Percentiles rank a stretch among this genome's conserved stretches.
phyloP scores from a whole-genome alignment of 2,329 filamentous ascomycete species.

The Talaromyces sp. region DNA sequence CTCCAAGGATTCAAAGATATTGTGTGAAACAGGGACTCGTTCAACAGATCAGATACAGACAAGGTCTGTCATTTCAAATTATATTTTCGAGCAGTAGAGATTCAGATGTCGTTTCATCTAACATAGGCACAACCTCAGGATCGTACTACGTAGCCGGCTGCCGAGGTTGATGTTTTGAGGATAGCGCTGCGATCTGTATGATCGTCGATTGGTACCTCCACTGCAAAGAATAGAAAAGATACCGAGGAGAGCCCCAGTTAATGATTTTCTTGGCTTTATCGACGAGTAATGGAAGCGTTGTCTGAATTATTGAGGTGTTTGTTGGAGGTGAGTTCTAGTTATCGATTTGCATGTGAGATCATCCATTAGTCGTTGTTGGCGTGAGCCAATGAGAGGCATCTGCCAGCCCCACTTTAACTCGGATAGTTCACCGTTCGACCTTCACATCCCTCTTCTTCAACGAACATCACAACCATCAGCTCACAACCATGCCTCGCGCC shows the following conservation, averaged over 20 bases:
- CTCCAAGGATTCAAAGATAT: neutral
- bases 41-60: neutral
- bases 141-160: neutral
- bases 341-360: constrained; percentile 1
- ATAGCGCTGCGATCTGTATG: neutral
- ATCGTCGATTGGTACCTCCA: neutral
- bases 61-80: neutral
- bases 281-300: neutral
- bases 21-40: neutral
- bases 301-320: neutral
- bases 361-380: neutral
- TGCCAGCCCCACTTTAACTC: neutral
- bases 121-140: neutral
- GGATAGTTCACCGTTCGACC: neutral
- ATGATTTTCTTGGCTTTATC: neutral
- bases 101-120: neutral
- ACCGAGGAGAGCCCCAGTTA: neutral
- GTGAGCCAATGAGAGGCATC: neutral
- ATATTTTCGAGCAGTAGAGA: neutral
- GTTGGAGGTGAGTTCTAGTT: neutral
- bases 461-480: neutral
- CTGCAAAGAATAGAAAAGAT: neutral
- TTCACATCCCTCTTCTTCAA: neutral
- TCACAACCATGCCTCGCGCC: constrained; percentile 40
- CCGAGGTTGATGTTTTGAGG: constrained; percentile 6